Percentiles rank a stretch among this genome's conserved stretches.
These are phyloP conservation scores for Ascomycota sp. DNA, from an alignment of 2,329 filamentous ascomycete genomes.

Conservation along the genomic window DNA sequence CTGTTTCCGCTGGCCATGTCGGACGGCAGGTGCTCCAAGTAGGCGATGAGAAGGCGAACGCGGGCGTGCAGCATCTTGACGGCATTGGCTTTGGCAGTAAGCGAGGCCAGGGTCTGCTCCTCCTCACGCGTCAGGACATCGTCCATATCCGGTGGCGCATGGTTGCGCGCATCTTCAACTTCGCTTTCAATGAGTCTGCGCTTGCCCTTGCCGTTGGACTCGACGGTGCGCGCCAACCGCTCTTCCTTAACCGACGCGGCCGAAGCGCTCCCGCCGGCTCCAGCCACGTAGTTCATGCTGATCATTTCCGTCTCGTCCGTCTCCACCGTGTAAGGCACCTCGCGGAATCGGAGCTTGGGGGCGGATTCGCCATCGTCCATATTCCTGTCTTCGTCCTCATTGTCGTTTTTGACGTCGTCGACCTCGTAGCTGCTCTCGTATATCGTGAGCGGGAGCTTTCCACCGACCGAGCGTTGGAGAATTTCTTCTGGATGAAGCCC, in stretches of 20 bases:
- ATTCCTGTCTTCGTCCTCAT: conserved; percentile 43
- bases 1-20: conserved; percentile 36
- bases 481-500: conserved; percentile 58
- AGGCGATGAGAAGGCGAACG: conserved; percentile 51
- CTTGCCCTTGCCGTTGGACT: conserved; percentile 33
- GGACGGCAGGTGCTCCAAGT: conserved; percentile 52
- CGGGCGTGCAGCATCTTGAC: conserved; percentile 79
- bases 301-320: conserved; percentile 97
- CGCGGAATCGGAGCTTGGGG: conserved; percentile 53
- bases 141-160: conserved; percentile 15
- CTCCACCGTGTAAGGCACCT: conserved; percentile 73
- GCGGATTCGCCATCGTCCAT: conserved; percentile 44
- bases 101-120: conserved; percentile 38
- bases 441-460: conserved; percentile 72
- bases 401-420: conserved; percentile 29
- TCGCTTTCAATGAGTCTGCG: conserved; percentile 16
- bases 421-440: conserved; percentile 71
- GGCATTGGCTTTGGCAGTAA: conserved; percentile 79
- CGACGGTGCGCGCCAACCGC: conserved; percentile 19
- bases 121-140: conserved; percentile 34
- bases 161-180: conserved; percentile 8
- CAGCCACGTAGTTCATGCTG: conserved; percentile 79
- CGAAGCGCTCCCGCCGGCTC: conserved; percentile 63
- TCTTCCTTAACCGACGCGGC: conserved; percentile 27
- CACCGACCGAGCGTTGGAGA: conserved; percentile 36